Evolutionary conservation across 331 rosid species (phyloP).

Genomic region (Phaseolus coccineus): DNA sequence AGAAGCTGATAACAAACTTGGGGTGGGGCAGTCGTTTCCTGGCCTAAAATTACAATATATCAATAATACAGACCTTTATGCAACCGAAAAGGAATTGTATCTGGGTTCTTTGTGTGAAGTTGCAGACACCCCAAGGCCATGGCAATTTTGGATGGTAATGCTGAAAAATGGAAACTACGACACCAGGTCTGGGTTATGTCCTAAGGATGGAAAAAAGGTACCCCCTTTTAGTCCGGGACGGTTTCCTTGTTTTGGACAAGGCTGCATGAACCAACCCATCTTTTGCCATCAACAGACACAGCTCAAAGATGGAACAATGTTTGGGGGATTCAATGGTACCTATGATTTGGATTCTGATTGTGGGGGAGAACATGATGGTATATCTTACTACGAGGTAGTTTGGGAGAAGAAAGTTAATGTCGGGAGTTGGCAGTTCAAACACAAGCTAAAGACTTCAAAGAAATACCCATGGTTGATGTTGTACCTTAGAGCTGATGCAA

Average conservation of each 20-base stretch:
- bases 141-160: constrained; percentile 98
- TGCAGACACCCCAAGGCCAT: constrained; percentile 61
- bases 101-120: constrained; percentile 78
- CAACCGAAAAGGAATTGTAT: constrained; percentile 68
- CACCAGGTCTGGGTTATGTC: constrained; percentile 68
- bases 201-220: constrained; percentile 62
- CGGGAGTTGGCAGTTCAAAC: constrained; percentile 80
- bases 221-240: constrained; percentile 63
- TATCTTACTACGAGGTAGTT: constrained; percentile 72
- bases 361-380: constrained; percentile 41
- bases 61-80: constrained; percentile 66
- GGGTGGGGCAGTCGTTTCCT: constrained; percentile 63
- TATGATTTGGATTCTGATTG: constrained; percentile 64
- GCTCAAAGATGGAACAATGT: constrained; percentile 49
- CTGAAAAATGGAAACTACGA: constrained; percentile 86
- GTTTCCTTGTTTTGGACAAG: constrained; percentile 82
- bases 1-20: constrained; percentile 63
- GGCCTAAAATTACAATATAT: constrained; percentile 44
- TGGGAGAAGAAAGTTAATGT: constrained; percentile 76
- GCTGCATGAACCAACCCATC: constrained; percentile 84
- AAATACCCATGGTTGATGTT: constrained; percentile 92
- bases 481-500: constrained; percentile 88
- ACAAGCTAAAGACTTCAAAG: constrained; percentile 73
- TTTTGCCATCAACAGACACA: constrained; percentile 63
- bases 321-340: constrained; percentile 72